A percentile compares a stretch with the other conserved stretches of the same genome.
Evolutionary conservation across 2,329 filamentous ascomycete species (phyloP).

Genomic region (Xenoacremonium recifei): DNA sequence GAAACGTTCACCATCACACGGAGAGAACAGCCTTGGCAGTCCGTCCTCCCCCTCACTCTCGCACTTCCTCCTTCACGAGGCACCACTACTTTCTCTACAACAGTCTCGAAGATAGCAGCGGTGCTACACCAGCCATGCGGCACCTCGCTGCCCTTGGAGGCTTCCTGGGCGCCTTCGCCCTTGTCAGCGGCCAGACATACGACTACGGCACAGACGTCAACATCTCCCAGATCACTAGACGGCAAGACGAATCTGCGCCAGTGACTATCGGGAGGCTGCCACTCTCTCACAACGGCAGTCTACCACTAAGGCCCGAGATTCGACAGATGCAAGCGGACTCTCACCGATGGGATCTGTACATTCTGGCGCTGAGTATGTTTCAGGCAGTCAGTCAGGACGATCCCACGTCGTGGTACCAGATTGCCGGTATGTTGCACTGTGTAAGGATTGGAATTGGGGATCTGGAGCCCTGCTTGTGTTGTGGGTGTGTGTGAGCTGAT

Average conservation of each 20-base stretch:
- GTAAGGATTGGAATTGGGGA: conserved; percentile 1
- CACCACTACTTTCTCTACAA: not conserved
- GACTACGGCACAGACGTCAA: conserved; percentile 52
- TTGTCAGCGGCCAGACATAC: conserved; percentile 35
- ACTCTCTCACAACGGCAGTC: conserved; percentile 34
- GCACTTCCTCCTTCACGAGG: too few species aligned
- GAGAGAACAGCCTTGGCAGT: too few species aligned
- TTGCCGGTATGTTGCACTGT: conserved; percentile 58
- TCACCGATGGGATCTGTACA: conserved; percentile 73
- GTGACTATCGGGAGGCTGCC: conserved; percentile 46
- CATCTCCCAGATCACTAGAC: conserved; percentile 37
- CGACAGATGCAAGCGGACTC: conserved; percentile 61
- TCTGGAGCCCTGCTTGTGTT: conserved; percentile 8
- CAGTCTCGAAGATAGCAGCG: not conserved
- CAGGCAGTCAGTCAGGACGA: conserved; percentile 63
- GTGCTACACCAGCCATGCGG: conserved; percentile 12
- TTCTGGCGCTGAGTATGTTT: conserved; percentile 72
- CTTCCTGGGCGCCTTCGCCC: conserved; percentile 8
- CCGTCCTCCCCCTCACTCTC: not conserved
- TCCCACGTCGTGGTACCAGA: conserved; percentile 72
- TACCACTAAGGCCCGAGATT: conserved; percentile 62
- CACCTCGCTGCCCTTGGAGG: conserved; percentile 5
- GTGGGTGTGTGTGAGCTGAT: not conserved
- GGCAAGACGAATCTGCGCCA: conserved; percentile 32
- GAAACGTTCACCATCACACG: too few species aligned